These are phyloP conservation scores for Ziziphus jujuba DNA, from an alignment of 306 rosid genomes.

Conservation along the genomic window DNA sequence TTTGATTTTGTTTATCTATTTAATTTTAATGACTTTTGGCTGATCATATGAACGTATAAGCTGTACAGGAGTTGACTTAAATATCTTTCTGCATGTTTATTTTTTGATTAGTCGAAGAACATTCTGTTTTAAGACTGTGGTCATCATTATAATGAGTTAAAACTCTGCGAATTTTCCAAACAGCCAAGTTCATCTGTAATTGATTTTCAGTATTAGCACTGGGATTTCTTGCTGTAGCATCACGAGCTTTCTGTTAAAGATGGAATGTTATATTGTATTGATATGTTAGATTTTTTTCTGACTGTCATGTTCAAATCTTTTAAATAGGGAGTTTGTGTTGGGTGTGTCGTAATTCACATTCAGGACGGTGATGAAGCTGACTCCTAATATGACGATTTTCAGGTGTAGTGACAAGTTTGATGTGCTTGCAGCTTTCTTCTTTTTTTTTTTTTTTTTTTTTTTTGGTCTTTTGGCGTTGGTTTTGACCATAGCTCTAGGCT, in stretches of 20 bases:
- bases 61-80: no score
- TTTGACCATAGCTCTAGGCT: constrained; percentile 46
- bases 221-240: constrained; percentile 45
- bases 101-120: background rate
- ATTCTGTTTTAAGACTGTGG: background rate
- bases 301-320: constrained; percentile 57
- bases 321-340: constrained; percentile 66
- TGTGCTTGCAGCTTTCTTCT: constrained; percentile 48
- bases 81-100: no score
- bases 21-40: background rate
- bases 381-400: constrained; percentile 60
- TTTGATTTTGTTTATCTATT: background rate
- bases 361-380: constrained; percentile 71
- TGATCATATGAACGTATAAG: no score
- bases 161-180: no score
- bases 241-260: constrained; percentile 42
- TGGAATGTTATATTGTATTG: constrained; percentile 52
- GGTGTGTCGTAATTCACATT: constrained; percentile 53
- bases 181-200: background rate
- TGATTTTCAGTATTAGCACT: constrained; percentile 32
- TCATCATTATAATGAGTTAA: background rate
- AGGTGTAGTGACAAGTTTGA: constrained; percentile 61
- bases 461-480: constrained; percentile 20
- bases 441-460: constrained; percentile 29
- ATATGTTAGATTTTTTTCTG: constrained; percentile 53